Base-by-base conservation (phyloP, 768 basidiomycete genomes). In the Trametes cingulata region DNA sequence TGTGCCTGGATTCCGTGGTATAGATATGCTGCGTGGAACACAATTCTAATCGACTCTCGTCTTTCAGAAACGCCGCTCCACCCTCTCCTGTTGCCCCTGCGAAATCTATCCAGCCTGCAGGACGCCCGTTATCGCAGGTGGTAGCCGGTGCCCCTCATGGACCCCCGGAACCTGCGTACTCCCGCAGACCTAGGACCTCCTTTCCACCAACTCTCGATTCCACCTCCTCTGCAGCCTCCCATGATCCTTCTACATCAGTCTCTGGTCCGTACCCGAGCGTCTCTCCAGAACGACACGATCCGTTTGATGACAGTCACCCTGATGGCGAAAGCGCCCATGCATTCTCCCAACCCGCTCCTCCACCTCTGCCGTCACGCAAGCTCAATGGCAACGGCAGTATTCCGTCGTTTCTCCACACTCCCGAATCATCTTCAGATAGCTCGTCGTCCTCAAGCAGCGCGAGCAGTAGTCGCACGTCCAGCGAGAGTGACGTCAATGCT, bases 391-490 rank as follows among this genome's bases (percentile, higher is more conserved):
- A 56, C 29, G 53, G 51, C 47, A 52, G 41, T 37, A 55, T 25
- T 36, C 19, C 20, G 10, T 17, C 41, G 14, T 37, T 48, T 29
- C 48, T 45, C 41, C 58, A 59, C 37, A 60, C 58, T 19, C 58
- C 52, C 3, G 63, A 67, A 9, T 42, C 43, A 14, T 63, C 62
- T 19, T 47, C 56, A 6, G 63, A 65, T 29, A 58, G 54, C 39
- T 40, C 47, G 19, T 60, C 63, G 25, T 24, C 71, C 51, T 71
- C 76, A 25, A 70, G 67, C 54, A 73, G 75, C 61, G 75, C 78
- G 19, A 78, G 51, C 52, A 58, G 52, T 37, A 63, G 78, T 60
- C 71, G 72, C 47, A 73, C 69, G 17, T 78, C 77, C n/a, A 76
- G 72, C 39, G 77, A 78, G 55, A 73, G 71, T 43, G 74, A 77